Evolutionary conservation across 2,329 filamentous ascomycete genomes (phyloP).

Genomic region (Hymenoscyphus albidus): DNA sequence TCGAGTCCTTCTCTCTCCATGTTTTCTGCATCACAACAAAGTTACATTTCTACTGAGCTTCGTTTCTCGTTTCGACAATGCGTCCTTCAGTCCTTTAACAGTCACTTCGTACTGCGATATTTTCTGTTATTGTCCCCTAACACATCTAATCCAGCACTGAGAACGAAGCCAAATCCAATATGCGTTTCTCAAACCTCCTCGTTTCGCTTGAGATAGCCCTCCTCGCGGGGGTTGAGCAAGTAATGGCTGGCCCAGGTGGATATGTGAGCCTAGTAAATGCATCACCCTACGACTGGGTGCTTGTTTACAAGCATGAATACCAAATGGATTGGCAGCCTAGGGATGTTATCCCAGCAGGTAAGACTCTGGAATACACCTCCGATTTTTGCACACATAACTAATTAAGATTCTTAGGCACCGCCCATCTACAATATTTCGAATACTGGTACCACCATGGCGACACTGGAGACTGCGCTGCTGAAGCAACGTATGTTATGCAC

Average conservation of each 20-base stretch:
- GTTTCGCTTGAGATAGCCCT: background rate
- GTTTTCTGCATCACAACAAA: background rate
- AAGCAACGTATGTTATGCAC: constrained; percentile 24
- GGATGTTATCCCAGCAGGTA: constrained; percentile 15
- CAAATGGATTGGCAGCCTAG: constrained; percentile 23
- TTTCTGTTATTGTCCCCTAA: background rate
- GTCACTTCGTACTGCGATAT: background rate
- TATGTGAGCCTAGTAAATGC: constrained; percentile 21
- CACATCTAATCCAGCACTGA: background rate
- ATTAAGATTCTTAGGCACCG: constrained; percentile 6
- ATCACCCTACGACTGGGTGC: constrained; percentile 25
- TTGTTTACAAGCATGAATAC: constrained; percentile 16
- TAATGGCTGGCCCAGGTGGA: constrained; percentile 15
- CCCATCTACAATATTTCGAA: constrained; percentile 20
- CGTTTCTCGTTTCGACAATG: background rate
- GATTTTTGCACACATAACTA: background rate
- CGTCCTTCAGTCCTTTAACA: background rate
- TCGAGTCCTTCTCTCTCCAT: background rate
- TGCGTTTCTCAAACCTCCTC: background rate
- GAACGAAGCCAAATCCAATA: background rate
- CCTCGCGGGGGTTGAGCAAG: background rate
- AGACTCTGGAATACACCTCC: background rate
- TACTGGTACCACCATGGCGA: constrained; percentile 14
- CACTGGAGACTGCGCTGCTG: constrained; percentile 20
- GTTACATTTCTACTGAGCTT: background rate